Base-by-base conservation (phyloP, 148 eudicot genomes). In the Oxyria digyna region DNA sequence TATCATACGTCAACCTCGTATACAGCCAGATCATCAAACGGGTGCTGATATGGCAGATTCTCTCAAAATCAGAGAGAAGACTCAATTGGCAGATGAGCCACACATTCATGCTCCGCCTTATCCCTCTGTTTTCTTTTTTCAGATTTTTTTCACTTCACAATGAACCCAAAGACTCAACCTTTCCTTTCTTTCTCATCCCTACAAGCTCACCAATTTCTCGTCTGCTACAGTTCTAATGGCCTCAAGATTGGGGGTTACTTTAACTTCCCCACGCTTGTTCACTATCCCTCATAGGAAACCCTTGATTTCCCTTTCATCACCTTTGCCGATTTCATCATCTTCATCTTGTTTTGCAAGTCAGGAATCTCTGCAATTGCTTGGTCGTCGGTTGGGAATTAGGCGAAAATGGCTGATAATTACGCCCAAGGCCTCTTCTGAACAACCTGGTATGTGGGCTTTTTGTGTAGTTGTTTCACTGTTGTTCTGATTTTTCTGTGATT, bases 351-450 rank as follows among this genome's bases (percentile, higher is more conserved):
- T 31, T 29, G 13, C 78, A 18, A 80, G 71, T 38, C 75, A 73
- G 78, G 85, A 73, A 27, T 77, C 85, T 0, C 21, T 83, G 75
- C 80, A 76, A 6, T 73, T 77, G 52, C 59, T 71, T 59, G 76
- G 81, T 8, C 70, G 81, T 7, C 73, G 79, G 15, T 73, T 81
- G 18, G 71, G 69, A n/a, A n/a, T 80, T 67, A 77, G 82, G 26
- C 81, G 79, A 18, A 59, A 59, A 59, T 32, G 85, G 15, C 46
- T 87, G 45, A 45, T 85, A 42, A 68, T 86, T 74, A 64, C 83
- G 1, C 83, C 90, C 0, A 84, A 74, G 73, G 96, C 98, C 70
- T 78, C 95, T 33, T 73, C 98, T 76, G 98, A 92, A 80, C 79
- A 87, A 59, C 85, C 87, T 75, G 91, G 98, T 89, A 59, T 27